Evolutionary conservation across 2,329 filamentous ascomycete genomes (phyloP).

Genomic region (Neofusicoccum sp.): DNA sequence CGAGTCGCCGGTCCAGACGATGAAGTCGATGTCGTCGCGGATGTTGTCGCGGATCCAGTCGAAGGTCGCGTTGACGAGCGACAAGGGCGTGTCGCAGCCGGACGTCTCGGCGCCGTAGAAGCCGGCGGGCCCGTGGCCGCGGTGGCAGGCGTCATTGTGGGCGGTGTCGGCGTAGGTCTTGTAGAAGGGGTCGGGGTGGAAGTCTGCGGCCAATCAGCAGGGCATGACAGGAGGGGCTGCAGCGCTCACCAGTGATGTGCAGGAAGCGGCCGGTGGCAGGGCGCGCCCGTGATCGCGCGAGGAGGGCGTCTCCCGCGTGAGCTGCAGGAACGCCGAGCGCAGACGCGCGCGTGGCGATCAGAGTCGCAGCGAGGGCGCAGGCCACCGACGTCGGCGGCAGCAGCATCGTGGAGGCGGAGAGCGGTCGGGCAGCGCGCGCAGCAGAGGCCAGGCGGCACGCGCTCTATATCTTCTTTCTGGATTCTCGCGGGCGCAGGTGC

Average conservation of each 20-base stretch:
- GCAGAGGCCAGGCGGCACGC: not conserved
- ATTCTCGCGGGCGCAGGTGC: conserved; percentile 3
- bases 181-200: conserved; percentile 90
- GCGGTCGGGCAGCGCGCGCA: not conserved
- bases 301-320: not conserved
- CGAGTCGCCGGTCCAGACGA: conserved; percentile 90
- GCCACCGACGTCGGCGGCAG: conserved; percentile 25
- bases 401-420: conserved; percentile 25
- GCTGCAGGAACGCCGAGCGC: conserved; percentile 12
- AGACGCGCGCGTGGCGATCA: conserved; percentile 18
- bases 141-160: conserved; percentile 72
- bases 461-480: not conserved
- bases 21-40: conserved; percentile 78
- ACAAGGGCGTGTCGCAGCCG: conserved; percentile 80
- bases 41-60: conserved; percentile 80
- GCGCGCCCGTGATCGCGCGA: not conserved
- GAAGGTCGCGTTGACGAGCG: conserved; percentile 84
- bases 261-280: conserved; percentile 65
- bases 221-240: not conserved
- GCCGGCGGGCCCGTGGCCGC: conserved; percentile 72
- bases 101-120: conserved; percentile 81
- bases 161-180: conserved; percentile 71
- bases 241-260: conserved; percentile 73
- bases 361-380: conserved; percentile 29
- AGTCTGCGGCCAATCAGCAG: conserved; percentile 57